Conservation (phyloP, 768 basidiomycete genomes). For the Kondoa subrosea region DNA sequence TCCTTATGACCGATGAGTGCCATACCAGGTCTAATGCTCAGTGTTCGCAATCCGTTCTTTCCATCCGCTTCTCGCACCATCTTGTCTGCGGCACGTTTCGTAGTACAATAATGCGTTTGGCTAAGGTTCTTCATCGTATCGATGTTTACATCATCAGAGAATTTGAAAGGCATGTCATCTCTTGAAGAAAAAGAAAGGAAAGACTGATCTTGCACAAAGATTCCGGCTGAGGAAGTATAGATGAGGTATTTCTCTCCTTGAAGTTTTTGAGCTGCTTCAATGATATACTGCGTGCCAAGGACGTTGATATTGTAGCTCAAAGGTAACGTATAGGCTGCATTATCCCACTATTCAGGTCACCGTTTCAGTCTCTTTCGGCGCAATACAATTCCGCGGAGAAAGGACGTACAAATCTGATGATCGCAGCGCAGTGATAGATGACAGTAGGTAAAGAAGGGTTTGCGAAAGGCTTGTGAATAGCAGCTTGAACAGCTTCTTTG, state of each 20-base stretch:
- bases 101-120: not conserved
- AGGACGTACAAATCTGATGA: not conserved
- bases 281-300: not conserved
- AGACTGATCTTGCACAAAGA: not conserved
- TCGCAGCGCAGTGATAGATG: not conserved
- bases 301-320: not conserved
- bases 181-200: not conserved
- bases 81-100: not conserved
- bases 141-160: not conserved
- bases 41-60: not conserved
- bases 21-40: not conserved
- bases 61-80: not conserved
- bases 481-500: not conserved
- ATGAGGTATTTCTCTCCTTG: not conserved
- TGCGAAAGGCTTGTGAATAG: not conserved
- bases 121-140: not conserved
- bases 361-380: too few species aligned
- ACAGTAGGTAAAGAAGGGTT: not conserved
- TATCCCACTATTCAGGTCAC: not conserved
- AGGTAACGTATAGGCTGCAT: not conserved
- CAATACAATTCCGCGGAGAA: not conserved
- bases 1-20: not conserved
- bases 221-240: not conserved
- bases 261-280: not conserved
- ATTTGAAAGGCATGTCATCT: not conserved